Evolutionary conservation across 495 filamentous ascomycete genomes (phyloP).

Genomic region (Talaromyces borbonicus): DNA sequence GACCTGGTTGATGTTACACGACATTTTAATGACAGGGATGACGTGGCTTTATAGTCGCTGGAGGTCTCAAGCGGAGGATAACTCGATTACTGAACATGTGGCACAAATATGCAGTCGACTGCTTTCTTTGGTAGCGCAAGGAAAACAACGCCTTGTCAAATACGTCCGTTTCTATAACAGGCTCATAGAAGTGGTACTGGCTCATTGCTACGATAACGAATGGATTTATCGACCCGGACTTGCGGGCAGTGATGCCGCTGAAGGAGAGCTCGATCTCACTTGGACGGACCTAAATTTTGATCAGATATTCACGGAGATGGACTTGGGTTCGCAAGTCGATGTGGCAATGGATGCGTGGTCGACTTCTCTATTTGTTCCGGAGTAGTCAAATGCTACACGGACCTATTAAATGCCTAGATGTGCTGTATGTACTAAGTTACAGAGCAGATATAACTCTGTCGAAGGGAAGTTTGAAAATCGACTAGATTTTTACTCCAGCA

Average conservation of each 20-base stretch:
- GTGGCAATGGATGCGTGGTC: not conserved
- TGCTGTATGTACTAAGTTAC: too few relatives aligned
- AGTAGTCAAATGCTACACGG: not conserved
- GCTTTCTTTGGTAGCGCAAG: not conserved
- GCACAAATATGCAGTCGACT: not conserved
- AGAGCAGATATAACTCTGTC: too few relatives aligned
- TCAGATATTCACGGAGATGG: slow-evolving; percentile 2
- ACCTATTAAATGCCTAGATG: too few relatives aligned
- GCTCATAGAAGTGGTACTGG: not conserved
- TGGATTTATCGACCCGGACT: not conserved
- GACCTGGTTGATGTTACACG: not conserved
- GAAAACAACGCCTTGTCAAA: not conserved
- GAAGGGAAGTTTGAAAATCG: too few relatives aligned
- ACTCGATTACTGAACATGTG: not conserved
- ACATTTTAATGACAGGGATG: not conserved
- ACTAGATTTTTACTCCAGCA: too few relatives aligned
- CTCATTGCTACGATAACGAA: not conserved
- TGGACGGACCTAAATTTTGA: not conserved
- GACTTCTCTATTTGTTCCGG: not conserved
- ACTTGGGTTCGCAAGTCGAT: not conserved
- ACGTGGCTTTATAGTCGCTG: not conserved
- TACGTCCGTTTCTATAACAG: not conserved
- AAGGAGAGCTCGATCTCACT: not conserved
- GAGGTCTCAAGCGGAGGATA: not conserved
- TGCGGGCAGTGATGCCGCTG: not conserved